Evolutionary conservation across 2,329 filamentous ascomycete genomes (phyloP).

Genomic region (Colletotrichum sansevieriae): DNA sequence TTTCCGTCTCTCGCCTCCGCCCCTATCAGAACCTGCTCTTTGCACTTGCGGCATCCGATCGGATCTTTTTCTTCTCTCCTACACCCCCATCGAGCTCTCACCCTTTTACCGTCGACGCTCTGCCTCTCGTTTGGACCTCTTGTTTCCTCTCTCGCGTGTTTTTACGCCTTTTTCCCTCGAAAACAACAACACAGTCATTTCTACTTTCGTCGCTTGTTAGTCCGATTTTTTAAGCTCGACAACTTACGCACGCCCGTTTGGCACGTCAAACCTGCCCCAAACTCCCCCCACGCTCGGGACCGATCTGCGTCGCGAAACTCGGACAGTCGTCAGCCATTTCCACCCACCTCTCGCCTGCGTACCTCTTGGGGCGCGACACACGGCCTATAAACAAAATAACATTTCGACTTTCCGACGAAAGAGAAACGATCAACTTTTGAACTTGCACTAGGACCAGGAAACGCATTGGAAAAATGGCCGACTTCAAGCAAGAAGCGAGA

Average conservation of each 20-base stretch:
- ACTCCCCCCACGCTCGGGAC: conserved; percentile 33
- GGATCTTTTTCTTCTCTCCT: conserved; percentile 22
- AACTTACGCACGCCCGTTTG: conserved; percentile 30
- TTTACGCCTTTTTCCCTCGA: conserved; percentile 21
- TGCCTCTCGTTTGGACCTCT: conserved; percentile 30
- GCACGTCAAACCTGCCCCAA: conserved; percentile 22
- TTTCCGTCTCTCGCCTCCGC: conserved; percentile 18
- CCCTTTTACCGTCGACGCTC: conserved; percentile 7
- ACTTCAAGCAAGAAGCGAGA: conserved; percentile 40
- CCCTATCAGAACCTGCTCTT: conserved; percentile 7
- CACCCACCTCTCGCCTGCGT: conserved; percentile 23
- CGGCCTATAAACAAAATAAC: conserved; percentile 34
- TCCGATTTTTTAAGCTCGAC: conserved; percentile 35
- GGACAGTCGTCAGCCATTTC: conserved; percentile 32
- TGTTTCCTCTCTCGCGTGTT: conserved; percentile 8
- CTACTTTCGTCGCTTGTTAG: conserved; percentile 20
- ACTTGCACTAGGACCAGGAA: neutral
- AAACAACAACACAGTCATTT: conserved; percentile 25
- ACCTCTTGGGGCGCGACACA: conserved; percentile 23
- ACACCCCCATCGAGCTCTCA: conserved; percentile 25
- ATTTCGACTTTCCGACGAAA: conserved; percentile 27
- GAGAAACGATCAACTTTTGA: conserved; percentile 9
- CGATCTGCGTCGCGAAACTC: conserved; percentile 38
- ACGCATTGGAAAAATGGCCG: conserved; percentile 35
- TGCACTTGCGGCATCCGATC: conserved; percentile 20